Conservation (phyloP, 345 rosid species). For the Sonneratia caseolaris region DNA sequence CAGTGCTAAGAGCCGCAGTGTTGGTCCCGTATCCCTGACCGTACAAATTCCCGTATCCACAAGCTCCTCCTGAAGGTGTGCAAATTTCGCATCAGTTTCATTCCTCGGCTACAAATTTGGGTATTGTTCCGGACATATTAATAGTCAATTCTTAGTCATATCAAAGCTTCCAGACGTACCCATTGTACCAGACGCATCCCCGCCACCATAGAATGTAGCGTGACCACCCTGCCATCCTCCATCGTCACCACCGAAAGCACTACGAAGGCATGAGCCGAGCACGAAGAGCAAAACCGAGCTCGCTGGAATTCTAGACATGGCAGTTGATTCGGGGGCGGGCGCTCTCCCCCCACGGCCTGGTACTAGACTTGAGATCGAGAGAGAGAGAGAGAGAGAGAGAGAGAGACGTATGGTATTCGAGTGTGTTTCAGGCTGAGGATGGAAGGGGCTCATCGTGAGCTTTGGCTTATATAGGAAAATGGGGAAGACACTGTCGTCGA, state of each 20-base stretch:
- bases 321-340: constrained; percentile 19
- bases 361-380: neutral
- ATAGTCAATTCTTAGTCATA: neutral
- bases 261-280: constrained; percentile 24
- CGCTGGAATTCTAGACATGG: constrained; percentile 12
- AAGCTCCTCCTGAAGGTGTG: constrained; percentile 51
- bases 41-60: constrained; percentile 65
- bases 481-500: neutral
- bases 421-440: neutral
- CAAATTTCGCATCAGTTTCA: too few relatives aligned
- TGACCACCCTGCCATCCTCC: constrained; percentile 70
- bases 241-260: constrained; percentile 38
- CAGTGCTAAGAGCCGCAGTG: constrained; percentile 75
- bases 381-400: constrained; percentile 8
- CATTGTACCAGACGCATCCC: constrained; percentile 79
- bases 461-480: neutral
- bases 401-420: constrained; percentile 9
- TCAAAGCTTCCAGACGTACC: constrained; percentile 24
- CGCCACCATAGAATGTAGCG: constrained; percentile 79
- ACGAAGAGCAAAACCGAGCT: constrained; percentile 19
- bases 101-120: too few relatives aligned
- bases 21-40: constrained; percentile 73
- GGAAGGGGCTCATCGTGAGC: neutral
- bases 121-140: neutral
- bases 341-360: neutral